phyloP scores from a whole-genome alignment of 192 early-diverging fungal genomes.

The Backusella australiensis region DNA sequence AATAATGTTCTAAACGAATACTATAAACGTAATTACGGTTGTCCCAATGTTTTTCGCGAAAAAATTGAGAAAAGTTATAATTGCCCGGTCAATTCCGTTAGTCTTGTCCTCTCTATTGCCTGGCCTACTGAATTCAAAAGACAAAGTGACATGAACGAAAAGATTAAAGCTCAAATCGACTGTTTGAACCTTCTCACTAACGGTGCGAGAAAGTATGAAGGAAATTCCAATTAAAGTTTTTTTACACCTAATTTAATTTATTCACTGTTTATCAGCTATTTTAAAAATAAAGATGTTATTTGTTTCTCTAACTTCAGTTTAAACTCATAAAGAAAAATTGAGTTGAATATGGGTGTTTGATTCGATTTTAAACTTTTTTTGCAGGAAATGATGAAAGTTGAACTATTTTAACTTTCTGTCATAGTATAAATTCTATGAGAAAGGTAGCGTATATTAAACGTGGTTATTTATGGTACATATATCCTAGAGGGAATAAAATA shows the following conservation, averaged over 20 bases:
- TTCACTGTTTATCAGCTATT: not conserved
- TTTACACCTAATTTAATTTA: not conserved
- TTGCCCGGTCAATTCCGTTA: not conserved
- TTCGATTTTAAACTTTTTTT: too few species aligned
- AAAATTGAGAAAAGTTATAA: not conserved
- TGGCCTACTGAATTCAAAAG: slow-evolving; percentile 3
- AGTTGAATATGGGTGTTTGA: too few species aligned
- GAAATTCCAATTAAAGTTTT: not conserved
- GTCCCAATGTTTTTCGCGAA: not conserved
- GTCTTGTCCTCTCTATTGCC: not conserved
- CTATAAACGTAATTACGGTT: not conserved
- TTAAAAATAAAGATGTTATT: not conserved
- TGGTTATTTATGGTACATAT: too few species aligned
- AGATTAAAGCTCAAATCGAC: not conserved
- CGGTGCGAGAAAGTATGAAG: not conserved
- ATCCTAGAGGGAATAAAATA: too few species aligned
- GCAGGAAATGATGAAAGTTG: too few species aligned
- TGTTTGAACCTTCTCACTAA: not conserved
- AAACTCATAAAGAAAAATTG: too few species aligned
- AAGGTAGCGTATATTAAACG: too few species aligned
- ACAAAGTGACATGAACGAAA: not conserved
- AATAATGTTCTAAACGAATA: not conserved
- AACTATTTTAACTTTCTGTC: too few species aligned
- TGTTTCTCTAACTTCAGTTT: too few species aligned
- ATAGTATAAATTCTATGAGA: too few species aligned